Evolutionary conservation across 169 alveolate genomes (phyloP), one percentile per base, ranked within the genome.

Genomic region (Plasmodium blacklocki): DNA sequence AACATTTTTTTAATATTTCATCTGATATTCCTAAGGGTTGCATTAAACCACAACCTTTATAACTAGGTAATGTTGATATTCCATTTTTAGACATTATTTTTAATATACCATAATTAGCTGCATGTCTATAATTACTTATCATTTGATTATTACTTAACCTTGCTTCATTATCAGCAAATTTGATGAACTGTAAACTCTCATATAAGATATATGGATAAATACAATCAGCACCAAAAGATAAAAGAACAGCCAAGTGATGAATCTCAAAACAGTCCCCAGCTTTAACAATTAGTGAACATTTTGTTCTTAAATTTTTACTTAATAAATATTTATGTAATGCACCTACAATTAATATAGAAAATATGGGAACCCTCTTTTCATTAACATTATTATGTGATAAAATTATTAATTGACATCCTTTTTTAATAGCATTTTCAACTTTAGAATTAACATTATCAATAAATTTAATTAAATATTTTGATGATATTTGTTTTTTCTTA

Each of bases 81-180:
- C 96, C 96, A 89, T 89, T 88, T 91, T 92, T 92, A 67, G 94
- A 88, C 96, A 94, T 94, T 6, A 94, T 93, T 93, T 94, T 93
- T 87, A 88, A 56, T n/a, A 74, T 70, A 29, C 88, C 93, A 47
- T 73, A 72, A 49, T 91, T 78, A 54, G 88, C 86, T 63, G 89
- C 92, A 72, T 80, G 88, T 52, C 90, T 60, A 85, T 90, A 90
- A 54, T 88, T 75, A 60, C 92, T 88, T 47, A 92, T 73, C 92
- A 86, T 88, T 15, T 88, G 89, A 8, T 49, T 54, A 66, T 74
- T 78, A 52, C 85, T 64, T 50, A 88, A 18, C 43, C 89, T 47
- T 5, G 85, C 93, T 73, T 86, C 90, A 68, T 66, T 86, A 78
- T 78, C 74, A 2, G 88, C 73, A 64, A 49, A 73, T 52, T 50